These are phyloP conservation scores for Protomyces arabidopsidicola DNA, from an alignment of 1,139 yeast species.

Conservation along the genomic window DNA sequence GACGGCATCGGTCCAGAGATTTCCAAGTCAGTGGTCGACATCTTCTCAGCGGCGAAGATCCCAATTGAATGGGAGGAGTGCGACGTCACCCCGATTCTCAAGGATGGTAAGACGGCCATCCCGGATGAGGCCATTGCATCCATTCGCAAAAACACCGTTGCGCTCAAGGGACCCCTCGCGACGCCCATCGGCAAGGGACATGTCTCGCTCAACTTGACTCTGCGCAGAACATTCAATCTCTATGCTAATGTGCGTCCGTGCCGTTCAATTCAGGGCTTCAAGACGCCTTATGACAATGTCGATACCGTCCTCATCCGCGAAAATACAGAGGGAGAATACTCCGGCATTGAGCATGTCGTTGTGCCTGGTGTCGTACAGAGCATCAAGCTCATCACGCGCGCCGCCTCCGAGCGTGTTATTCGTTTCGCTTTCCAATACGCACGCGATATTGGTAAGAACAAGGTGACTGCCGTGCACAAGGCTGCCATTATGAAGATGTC, in stretches of 20 bases:
- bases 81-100: conserved; percentile 88
- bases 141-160: conserved; percentile 86
- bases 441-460: conserved; percentile 77
- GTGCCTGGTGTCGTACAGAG: conserved; percentile 99
- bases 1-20: conserved; percentile 95
- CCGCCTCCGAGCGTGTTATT: conserved; percentile 92
- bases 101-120: conserved; percentile 89
- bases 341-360: conserved; percentile 96
- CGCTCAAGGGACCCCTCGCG: conserved; percentile 95
- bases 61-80: conserved; percentile 97
- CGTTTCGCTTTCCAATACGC: conserved; percentile 97
- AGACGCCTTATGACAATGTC: conserved; percentile 90
- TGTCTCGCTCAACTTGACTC: conserved; percentile 91
- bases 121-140: conserved; percentile 90
- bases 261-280: conserved; percentile 84
- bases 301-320: conserved; percentile 96
- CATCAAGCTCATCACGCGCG: conserved; percentile 91
- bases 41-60: conserved; percentile 54
- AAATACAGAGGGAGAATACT: conserved; percentile 99
- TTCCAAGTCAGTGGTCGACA: conserved; percentile 43
- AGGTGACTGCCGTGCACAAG: conserved; percentile 93
- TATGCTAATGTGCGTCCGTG: conserved; percentile 98
- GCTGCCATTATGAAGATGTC: conserved; percentile 97
- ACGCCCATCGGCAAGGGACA: conserved; percentile 99
- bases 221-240: conserved; percentile 87